These are phyloP conservation scores for Apiotrichum sp. DNA, from an alignment of 1,284 basidiomycete genomes.

Conservation along the genomic window DNA sequence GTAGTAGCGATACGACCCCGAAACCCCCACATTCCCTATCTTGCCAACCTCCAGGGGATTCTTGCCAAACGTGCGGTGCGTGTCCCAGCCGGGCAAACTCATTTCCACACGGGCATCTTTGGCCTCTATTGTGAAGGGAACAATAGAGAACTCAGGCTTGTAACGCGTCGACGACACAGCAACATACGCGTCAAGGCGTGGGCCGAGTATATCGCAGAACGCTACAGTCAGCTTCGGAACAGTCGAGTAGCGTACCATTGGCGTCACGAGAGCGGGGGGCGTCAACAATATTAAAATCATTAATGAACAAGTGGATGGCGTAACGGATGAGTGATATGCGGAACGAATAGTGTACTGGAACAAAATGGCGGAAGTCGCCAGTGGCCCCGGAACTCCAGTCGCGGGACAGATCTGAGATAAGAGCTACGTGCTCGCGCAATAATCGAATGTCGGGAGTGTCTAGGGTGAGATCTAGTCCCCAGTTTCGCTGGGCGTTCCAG, in stretches of 20 bases:
- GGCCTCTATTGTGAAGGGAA: slow-evolving; percentile 62
- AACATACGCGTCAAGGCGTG: slow-evolving; percentile 53
- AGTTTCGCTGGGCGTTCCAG: slow-evolving; percentile 60
- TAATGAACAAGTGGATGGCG: slow-evolving; percentile 73
- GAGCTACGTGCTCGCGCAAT: slow-evolving; percentile 83
- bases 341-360: slow-evolving; percentile 71
- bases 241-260: slow-evolving; percentile 56
- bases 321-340: slow-evolving; percentile 67
- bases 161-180: slow-evolving; percentile 66
- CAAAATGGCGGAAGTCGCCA: slow-evolving; percentile 69
- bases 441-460: slow-evolving; percentile 67
- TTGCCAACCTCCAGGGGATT: slow-evolving; percentile 54
- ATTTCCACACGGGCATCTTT: slow-evolving; percentile 58
- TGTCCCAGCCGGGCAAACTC: slow-evolving; percentile 79
- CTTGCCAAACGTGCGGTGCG: slow-evolving; percentile 62
- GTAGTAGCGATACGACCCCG: slow-evolving; percentile 69
- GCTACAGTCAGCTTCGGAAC: slow-evolving; percentile 50
- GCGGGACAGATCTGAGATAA: slow-evolving; percentile 78
- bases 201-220: slow-evolving; percentile 63
- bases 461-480: slow-evolving; percentile 66
- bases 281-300: slow-evolving; percentile 93
- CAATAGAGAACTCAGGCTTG: slow-evolving; percentile 61
- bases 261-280: slow-evolving; percentile 68
- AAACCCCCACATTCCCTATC: slow-evolving; percentile 56
- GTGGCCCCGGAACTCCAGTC: slow-evolving; percentile 82